phyloP scores from a whole-genome alignment of 192 early-diverging fungal species.

The Umbelopsis vinacea region DNA sequence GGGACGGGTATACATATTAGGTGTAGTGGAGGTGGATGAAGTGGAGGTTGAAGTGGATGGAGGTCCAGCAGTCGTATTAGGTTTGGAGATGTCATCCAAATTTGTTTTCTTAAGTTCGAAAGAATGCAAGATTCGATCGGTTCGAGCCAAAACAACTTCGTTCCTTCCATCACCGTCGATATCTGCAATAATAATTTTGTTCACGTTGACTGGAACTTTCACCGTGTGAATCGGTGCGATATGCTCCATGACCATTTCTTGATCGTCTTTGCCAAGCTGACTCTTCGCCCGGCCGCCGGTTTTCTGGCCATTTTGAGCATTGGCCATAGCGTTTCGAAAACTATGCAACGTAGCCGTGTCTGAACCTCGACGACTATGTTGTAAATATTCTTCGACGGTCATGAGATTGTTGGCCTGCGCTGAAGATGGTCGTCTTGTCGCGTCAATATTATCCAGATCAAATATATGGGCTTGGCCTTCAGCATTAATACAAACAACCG shows the following conservation, averaged over 20 bases:
- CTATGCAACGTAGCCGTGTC: constrained; percentile 36
- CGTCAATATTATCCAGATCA: constrained; percentile 42
- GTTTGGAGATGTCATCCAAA: constrained; percentile 22
- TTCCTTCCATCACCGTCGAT: constrained; percentile 61
- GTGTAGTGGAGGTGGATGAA: constrained; percentile 14
- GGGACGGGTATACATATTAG: neutral
- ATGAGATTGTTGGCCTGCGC: neutral
- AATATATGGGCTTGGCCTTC: constrained; percentile 63
- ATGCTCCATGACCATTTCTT: constrained; percentile 1
- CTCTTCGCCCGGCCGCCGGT: neutral
- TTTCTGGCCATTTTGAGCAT: constrained; percentile 1
- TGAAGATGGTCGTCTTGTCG: neutral
- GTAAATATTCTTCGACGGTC: constrained; percentile 33
- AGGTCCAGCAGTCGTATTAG: constrained; percentile 9
- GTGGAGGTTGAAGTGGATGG: constrained; percentile 30
- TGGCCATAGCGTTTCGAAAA: constrained; percentile 34
- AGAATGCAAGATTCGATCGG: constrained; percentile 59
- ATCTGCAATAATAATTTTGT: constrained; percentile 58
- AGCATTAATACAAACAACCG: constrained; percentile 59
- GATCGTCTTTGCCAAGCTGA: constrained; percentile 6
- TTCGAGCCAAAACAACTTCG: constrained; percentile 59
- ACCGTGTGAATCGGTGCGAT: constrained; percentile 46
- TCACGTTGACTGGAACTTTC: constrained; percentile 62
- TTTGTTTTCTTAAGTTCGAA: constrained; percentile 37
- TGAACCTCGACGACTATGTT: constrained; percentile 28